Evolutionary conservation across 73 alveolate species (phyloP), one percentile per base, ranked within the genome.

Genomic region (Paramecium bursaria): DNA sequence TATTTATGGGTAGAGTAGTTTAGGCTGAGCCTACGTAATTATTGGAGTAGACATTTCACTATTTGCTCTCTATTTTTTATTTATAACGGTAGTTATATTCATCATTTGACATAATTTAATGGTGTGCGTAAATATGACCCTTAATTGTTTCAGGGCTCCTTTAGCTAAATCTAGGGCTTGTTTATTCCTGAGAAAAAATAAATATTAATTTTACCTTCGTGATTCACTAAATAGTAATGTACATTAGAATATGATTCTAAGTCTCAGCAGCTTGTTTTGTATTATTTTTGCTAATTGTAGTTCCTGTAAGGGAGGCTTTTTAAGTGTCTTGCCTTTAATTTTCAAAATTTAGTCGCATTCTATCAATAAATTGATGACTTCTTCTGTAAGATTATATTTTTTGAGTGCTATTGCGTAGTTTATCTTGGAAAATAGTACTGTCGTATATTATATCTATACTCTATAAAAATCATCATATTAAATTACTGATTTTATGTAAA

Each of bases 31-130:
- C 6, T 57, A 23, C 15, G 27, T 57, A 30, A 30, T 10, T 13
- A 35, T 25, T 39, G 82, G 82, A 15, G 82, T 19, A 19, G 23
- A 39, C 11, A 67, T 39, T 19, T 67, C 82, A 2, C 60, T 39
- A 67, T 67, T 67, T 11, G 82, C 82, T 39, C 82, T 39, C 44
- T 67, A 14, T 67, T 67, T 67, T 27, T 67, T 67, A 67, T 67
- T 67, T 13, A 67, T 42, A 15, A 15, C 7, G 17, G 9, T 31
- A 15, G 23, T 15, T 19, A 14, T 19, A 14, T 17, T n/a, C 0
- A 35, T 67, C 4, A 19, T 17, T 21, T 67, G 55, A 15, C 82
- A 67, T 44, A 67, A 67, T 67, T 67, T 67, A 3, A 67, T 67
- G 6, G 82, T 67, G 11, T 31, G 33, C 82, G 33, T 39, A 6